phyloP scores from a whole-genome alignment of 1,284 basidiomycete species.

The Ceratorhiza oryzae-sativae region DNA sequence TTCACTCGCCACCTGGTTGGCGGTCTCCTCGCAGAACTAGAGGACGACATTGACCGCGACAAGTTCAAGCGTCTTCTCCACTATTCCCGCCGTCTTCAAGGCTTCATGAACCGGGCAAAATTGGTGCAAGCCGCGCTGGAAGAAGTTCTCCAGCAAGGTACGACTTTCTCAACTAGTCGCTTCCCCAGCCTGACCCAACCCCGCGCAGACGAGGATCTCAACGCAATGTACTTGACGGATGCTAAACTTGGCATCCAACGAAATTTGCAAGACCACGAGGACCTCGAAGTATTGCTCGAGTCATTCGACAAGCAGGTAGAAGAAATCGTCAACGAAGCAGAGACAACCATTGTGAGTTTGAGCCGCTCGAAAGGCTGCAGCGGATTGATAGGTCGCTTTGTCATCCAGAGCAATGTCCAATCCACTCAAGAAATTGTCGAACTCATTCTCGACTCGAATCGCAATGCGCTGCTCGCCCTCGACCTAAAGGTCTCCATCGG shows the following conservation, averaged over 20 bases:
- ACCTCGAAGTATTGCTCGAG: constrained; percentile 91
- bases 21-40: constrained; percentile 86
- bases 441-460: constrained; percentile 94
- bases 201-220: constrained; percentile 88
- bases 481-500: constrained; percentile 96
- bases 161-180: constrained; percentile 30
- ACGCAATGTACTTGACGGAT: constrained; percentile 89
- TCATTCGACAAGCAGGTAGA: constrained; percentile 95
- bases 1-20: constrained; percentile 88
- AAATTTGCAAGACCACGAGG: constrained; percentile 82
- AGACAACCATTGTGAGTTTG: constrained; percentile 76
- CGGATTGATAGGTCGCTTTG: neutral
- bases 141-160: constrained; percentile 89
- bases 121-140: constrained; percentile 88
- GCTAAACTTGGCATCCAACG: constrained; percentile 68
- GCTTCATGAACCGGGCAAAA: constrained; percentile 88
- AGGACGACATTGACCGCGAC: constrained; percentile 92
- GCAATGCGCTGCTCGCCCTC: constrained; percentile 89
- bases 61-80: constrained; percentile 89
- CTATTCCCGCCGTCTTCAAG: constrained; percentile 84
- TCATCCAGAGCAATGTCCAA: constrained; percentile 80
- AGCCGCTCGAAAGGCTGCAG: neutral
- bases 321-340: constrained; percentile 92
- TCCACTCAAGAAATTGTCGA: constrained; percentile 98
- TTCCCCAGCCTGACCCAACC: neutral